These are phyloP conservation scores for Quercus lobata DNA, from an alignment of 331 rosid genomes.

Conservation along the genomic window DNA sequence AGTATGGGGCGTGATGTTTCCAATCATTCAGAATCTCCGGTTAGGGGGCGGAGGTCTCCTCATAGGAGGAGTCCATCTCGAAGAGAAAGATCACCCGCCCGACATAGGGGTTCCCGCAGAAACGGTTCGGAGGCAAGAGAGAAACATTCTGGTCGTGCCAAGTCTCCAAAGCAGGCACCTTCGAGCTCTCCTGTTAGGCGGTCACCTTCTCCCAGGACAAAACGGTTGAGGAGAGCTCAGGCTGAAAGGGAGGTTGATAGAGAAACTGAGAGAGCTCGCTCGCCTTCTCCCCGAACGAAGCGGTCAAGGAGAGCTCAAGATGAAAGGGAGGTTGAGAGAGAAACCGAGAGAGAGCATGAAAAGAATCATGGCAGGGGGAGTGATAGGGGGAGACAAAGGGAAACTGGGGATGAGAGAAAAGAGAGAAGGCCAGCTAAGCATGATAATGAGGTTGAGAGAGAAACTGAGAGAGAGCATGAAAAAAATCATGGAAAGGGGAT, in stretches of 20 bases:
- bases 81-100: constrained; percentile 47
- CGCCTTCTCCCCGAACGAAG: neutral
- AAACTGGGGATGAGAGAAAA: constrained; percentile 26
- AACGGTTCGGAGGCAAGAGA: constrained; percentile 24
- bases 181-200: constrained; percentile 43
- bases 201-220: constrained; percentile 73
- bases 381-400: constrained; percentile 29
- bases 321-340: constrained; percentile 27
- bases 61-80: constrained; percentile 34
- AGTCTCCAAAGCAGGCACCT: constrained; percentile 35
- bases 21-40: constrained; percentile 38
- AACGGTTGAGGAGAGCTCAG: constrained; percentile 53
- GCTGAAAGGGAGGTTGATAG: constrained; percentile 12
- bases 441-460: constrained; percentile 26
- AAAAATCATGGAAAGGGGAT: constrained; percentile 4
- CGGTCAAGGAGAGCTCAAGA: constrained; percentile 2
- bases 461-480: constrained; percentile 28
- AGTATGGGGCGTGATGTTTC: constrained; percentile 42
- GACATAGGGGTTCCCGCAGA: constrained; percentile 27
- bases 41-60: constrained; percentile 33
- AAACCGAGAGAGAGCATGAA: constrained; percentile 27
- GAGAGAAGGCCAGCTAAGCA: constrained; percentile 20
- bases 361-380: constrained; percentile 13
- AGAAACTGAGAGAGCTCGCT: constrained; percentile 24
- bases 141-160: constrained; percentile 27